Percentiles rank a stretch among this genome's conserved stretches.
Conservation (phyloP, 352 stramenopile genomes). For the Thalassiosira livingstoniorum region DNA sequence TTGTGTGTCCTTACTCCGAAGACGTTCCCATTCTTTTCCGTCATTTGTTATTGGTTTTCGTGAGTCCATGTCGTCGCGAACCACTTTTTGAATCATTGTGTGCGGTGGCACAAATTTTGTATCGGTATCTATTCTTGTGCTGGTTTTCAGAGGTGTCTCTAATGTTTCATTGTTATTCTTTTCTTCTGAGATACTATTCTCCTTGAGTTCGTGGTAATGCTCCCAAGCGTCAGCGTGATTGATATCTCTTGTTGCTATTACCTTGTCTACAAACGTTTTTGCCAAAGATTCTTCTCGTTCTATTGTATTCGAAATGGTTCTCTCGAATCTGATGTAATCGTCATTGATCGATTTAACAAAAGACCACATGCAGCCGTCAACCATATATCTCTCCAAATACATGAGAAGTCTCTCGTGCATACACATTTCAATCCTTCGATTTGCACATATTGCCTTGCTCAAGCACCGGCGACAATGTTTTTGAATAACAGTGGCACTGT, state of each 20-base stretch:
- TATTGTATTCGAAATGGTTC: constrained; percentile 54
- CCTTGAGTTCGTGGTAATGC: constrained; percentile 30
- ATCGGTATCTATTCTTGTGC: neutral
- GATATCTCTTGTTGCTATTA: constrained; percentile 28
- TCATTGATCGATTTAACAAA: constrained; percentile 66
- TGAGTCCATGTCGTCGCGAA: neutral
- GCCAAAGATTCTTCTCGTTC: constrained; percentile 44
- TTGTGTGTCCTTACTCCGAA: neutral
- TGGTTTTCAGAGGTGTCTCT: neutral
- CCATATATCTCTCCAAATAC: constrained; percentile 51
- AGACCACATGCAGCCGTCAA: constrained; percentile 54
- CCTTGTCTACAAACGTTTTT: constrained; percentile 53
- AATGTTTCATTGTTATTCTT: too few species aligned
- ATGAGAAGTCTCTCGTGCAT: constrained; percentile 44
- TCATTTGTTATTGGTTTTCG: constrained; percentile 10
- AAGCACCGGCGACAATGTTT: constrained; percentile 45
- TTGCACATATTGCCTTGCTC: constrained; percentile 28
- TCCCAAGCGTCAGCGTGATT: constrained; percentile 48
- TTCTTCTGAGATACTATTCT: neutral
- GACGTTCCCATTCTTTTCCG: constrained; percentile 1
- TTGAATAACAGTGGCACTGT: constrained; percentile 52
- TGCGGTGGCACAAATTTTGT: neutral
- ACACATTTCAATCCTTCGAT: constrained; percentile 52
- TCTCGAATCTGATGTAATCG: constrained; percentile 60
- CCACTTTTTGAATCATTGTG: constrained; percentile 12